Conservation (phyloP, 1,284 basidiomycete species). For the Fomes fomentarius region DNA sequence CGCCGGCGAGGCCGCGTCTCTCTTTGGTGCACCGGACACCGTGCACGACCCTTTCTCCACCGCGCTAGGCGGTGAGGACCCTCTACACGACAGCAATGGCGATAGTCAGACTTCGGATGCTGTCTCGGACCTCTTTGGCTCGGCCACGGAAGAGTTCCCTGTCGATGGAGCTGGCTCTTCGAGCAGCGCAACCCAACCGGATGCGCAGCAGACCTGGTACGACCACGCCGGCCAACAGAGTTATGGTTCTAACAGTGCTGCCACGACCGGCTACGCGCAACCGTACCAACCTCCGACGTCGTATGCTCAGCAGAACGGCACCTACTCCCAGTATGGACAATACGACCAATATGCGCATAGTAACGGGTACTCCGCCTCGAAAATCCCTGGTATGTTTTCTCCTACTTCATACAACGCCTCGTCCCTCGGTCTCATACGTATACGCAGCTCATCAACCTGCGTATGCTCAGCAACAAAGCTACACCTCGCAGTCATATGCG, state of each 20-base stretch:
- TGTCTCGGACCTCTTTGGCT: slow-evolving; percentile 30
- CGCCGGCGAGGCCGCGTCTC: slow-evolving; percentile 76
- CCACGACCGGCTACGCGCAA: slow-evolving; percentile 24
- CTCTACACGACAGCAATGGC: slow-evolving; percentile 13
- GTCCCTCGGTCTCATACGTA: background rate
- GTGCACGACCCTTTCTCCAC: slow-evolving; percentile 66
- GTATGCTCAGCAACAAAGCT: slow-evolving; percentile 18
- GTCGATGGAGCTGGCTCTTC: slow-evolving; percentile 18
- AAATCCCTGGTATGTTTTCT: slow-evolving; percentile 9
- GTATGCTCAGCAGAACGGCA: slow-evolving; percentile 18
- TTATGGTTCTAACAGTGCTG: slow-evolving; percentile 11
- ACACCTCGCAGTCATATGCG: slow-evolving; percentile 14
- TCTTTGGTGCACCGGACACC: slow-evolving; percentile 68
- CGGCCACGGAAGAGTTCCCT: slow-evolving; percentile 17
- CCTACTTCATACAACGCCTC: background rate
- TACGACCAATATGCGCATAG: slow-evolving; percentile 8
- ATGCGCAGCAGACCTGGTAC: slow-evolving; percentile 34
- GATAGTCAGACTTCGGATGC: slow-evolving; percentile 21
- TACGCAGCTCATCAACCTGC: slow-evolving; percentile 19
- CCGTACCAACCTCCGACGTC: slow-evolving; percentile 19
- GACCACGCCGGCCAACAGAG: slow-evolving; percentile 22
- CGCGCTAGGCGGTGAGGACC: slow-evolving; percentile 47
- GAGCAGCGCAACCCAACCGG: slow-evolving; percentile 30
- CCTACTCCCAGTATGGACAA: slow-evolving; percentile 20
- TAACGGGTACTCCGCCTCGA: slow-evolving; percentile 7